A percentile compares a stretch with the other conserved stretches of the same genome.
phyloP scores from a whole-genome alignment of 2,329 filamentous ascomycete genomes.

The Scedosporium boydii region DNA sequence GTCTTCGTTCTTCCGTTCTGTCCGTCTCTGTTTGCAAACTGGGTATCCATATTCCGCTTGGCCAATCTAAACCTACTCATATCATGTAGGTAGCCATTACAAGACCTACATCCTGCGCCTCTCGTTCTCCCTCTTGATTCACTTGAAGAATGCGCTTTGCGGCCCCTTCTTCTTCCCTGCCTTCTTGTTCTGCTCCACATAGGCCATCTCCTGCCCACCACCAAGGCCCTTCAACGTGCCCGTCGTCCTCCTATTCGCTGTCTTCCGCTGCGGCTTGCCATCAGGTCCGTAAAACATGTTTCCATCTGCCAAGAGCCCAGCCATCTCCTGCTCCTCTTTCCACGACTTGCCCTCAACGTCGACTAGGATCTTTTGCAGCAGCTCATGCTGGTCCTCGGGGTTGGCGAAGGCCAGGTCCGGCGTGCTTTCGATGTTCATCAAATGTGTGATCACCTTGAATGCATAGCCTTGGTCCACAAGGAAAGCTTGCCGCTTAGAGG shows the following conservation, averaged over 20 bases:
- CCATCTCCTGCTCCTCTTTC: conserved; percentile 10
- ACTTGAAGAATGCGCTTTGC: conserved; percentile 30
- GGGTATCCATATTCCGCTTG: no score
- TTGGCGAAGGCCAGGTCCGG: conserved; percentile 72
- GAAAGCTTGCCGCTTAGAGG: conserved; percentile 92
- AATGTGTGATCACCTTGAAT: conserved; percentile 96
- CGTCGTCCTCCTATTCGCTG: conserved; percentile 46
- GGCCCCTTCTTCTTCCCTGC: conserved; percentile 31
- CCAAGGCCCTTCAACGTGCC: conserved; percentile 78
- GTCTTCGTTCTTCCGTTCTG: no score
- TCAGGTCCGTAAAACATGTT: not conserved
- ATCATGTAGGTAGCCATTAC: no score
- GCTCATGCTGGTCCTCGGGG: conserved; percentile 69
- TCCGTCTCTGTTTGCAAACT: no score
- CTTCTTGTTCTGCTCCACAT: conserved; percentile 71
- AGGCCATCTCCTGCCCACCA: conserved; percentile 96
- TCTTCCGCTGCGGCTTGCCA: conserved; percentile 14
- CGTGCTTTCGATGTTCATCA: conserved; percentile 82
- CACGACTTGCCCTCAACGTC: conserved; percentile 53
- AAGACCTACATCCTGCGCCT: not conserved
- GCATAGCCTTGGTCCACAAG: conserved; percentile 96
- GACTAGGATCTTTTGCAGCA: conserved; percentile 80
- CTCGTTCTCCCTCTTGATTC: conserved; percentile 29
- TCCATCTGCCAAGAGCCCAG: no score
- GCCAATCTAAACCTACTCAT: no score